A percentile compares a stretch with the other conserved stretches of the same genome.
Conservation (phyloP, 208 protist species). For the Leptomonas seymouri region DNA sequence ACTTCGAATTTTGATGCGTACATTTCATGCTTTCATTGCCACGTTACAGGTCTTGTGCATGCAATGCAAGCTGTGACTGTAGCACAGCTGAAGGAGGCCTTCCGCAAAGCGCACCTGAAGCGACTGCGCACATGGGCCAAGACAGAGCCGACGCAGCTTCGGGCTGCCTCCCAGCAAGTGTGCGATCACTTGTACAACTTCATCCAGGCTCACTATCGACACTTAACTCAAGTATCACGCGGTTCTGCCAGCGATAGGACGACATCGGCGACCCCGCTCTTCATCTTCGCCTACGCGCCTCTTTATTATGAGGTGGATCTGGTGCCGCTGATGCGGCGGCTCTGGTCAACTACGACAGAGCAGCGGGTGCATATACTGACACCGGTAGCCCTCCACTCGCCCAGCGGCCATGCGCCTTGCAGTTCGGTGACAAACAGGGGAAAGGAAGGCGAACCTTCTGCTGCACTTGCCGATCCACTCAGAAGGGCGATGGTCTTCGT, state of each 20-base stretch:
- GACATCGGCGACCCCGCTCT: conserved; percentile 23
- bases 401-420: neutral
- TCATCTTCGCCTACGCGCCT: conserved; percentile 68
- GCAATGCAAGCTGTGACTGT: conserved; percentile 15
- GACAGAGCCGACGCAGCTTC: conserved; percentile 32
- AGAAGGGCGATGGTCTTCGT: conserved; percentile 65
- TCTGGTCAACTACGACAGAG: conserved; percentile 39
- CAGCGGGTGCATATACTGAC: conserved; percentile 31
- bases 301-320: conserved; percentile 83
- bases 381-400: conserved; percentile 33
- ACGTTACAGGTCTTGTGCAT: no score
- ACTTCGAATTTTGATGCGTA: no score
- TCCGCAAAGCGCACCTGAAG: conserved; percentile 50
- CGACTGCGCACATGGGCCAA: conserved; percentile 45
- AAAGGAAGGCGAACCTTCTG: no score
- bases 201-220: conserved; percentile 25
- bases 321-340: conserved; percentile 47
- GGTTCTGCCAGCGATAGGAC: no score
- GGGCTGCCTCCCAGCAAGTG: conserved; percentile 34
- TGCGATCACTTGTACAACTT: conserved; percentile 51
- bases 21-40: no score
- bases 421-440: neutral
- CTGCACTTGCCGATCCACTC: conserved; percentile 6
- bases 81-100: conserved; percentile 29
- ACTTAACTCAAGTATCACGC: neutral